Base-by-base conservation (phyloP, 345 rosid species). In the Geranium rotundifolium region DNA sequence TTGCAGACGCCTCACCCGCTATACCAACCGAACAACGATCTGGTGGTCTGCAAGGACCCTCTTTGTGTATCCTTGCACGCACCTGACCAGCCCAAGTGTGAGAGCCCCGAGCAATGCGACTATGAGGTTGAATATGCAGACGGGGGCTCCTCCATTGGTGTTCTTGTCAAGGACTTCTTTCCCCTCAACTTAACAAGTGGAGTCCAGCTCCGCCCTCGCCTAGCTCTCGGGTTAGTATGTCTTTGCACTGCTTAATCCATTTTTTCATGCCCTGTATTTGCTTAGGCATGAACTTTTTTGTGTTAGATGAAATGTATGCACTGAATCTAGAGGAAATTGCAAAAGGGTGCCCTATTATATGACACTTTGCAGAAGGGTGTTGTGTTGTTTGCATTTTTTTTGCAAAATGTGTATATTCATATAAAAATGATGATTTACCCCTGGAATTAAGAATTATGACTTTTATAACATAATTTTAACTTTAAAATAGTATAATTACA, bases 111-210 rank as follows among this genome's bases (percentile, higher is more conserved):
- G 52, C 99, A 86, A 75, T 90, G 97, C 71, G 95, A 88, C 77
- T 90, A 90, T 19, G 92, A 84, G 80, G 90, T 93, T 70, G 87
- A 79, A 75, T 88, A 90, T 61, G 99, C 96, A 4, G 97, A 93
- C 74, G 88, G 95, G 9, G 96, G 97, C 34, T 93, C 96, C 8
- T 90, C 99, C 64, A 81, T 81, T 4, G 99, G 97, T 23, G 99
- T 93, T 55, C 96, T 93, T 29, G 81, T 93, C 63, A 80, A 70
- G 73, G 99, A 93, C 71, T 71, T 63, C 52, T 88, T 90, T 69
- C 75, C 82, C 63, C 68, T 93, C 72, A 86, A 82, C 64, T 79
- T 73, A 64, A 85, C 86, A 12, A 74, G 74, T 41, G 87, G 95
- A 50, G 67, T 54, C 23, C 73, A 65, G 0, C 84, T 84, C 59